phyloP scores from a whole-genome alignment of 148 eudicot species.

The Silene conica region DNA sequence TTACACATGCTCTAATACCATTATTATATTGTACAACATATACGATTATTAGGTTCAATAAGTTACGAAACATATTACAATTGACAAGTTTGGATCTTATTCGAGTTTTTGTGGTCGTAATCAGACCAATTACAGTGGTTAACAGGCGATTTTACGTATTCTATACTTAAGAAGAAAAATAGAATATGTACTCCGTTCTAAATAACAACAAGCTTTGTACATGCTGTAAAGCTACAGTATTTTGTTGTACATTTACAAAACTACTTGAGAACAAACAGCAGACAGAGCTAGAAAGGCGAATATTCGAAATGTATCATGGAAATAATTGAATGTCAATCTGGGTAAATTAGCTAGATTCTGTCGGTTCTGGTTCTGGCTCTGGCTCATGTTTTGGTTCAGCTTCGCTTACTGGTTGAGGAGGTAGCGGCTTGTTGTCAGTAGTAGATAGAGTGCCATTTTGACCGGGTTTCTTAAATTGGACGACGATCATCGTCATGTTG shows the following conservation, averaged over 20 bases:
- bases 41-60: no score
- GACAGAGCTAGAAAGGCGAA: neutral
- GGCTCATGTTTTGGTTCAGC: conserved; percentile 22
- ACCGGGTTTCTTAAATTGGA: conserved; percentile 68
- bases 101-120: no score
- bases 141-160: no score
- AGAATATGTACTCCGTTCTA: neutral
- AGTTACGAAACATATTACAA: no score
- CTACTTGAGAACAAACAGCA: conserved; percentile 5
- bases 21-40: no score
- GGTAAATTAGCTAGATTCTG: conserved; percentile 34
- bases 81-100: no score
- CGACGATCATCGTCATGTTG: conserved; percentile 96
- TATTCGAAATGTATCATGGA: neutral
- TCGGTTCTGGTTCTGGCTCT: conserved; percentile 30
- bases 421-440: conserved; percentile 30
- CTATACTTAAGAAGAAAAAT: no score
- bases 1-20: no score
- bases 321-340: neutral
- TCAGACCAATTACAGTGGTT: no score
- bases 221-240: conserved; percentile 16
- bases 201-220: conserved; percentile 21
- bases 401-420: conserved; percentile 23
- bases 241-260: conserved; percentile 18
- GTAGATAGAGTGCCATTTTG: conserved; percentile 25